phyloP scores from a whole-genome alignment of 345 rosid genomes.

The Psidium friedrichsthalianum region DNA sequence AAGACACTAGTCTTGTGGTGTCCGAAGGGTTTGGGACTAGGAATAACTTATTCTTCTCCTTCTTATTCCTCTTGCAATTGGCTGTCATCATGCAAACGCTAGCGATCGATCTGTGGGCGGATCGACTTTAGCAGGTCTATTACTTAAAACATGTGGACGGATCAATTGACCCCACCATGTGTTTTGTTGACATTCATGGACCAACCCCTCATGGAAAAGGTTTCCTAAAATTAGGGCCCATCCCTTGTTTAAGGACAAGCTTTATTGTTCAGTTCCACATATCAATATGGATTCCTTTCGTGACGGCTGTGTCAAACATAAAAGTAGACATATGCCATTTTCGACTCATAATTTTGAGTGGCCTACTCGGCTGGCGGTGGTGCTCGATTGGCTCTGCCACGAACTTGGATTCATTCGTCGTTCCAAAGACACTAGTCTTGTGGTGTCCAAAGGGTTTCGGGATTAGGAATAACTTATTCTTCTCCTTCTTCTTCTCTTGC shows the following conservation, averaged over 20 bases:
- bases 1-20: background rate
- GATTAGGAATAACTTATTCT: background rate
- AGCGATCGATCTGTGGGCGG: background rate
- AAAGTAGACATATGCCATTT: background rate
- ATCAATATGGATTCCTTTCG: too few species aligned
- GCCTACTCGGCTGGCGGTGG: background rate
- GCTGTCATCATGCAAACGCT: background rate
- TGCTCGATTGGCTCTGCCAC: background rate
- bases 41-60: background rate
- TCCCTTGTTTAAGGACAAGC: too few species aligned
- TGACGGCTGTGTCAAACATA: background rate
- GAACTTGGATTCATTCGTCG: background rate
- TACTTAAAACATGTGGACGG: background rate
- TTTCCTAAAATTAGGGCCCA: too few species aligned
- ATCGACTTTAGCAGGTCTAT: background rate
- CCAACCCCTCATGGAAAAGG: too few species aligned
- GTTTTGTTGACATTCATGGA: too few species aligned
- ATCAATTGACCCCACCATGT: background rate
- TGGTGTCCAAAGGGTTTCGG: background rate
- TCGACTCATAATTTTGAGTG: background rate
- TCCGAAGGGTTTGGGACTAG: background rate
- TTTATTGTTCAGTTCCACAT: too few species aligned
- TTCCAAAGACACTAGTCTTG: background rate
- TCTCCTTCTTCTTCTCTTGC: background rate
- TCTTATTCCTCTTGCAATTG: background rate